phyloP scores from a whole-genome alignment of 2,329 filamentous ascomycete species.

The Fusarium sp. region DNA sequence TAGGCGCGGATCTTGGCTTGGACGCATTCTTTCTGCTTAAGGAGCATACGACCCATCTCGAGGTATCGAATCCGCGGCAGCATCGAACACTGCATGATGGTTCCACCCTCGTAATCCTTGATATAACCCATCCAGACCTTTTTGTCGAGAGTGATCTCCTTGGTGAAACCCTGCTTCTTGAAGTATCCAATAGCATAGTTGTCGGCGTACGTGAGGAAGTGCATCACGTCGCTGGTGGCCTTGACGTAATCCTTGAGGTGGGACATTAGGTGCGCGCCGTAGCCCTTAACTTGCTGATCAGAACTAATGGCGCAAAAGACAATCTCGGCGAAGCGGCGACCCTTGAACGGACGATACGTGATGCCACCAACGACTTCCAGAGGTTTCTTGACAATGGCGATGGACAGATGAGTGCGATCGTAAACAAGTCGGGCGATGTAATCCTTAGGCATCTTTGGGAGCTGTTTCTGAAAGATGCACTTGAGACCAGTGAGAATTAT shows the following conservation, averaged over 20 bases:
- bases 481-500: slow-evolving; percentile 97
- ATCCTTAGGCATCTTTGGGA: slow-evolving; percentile 99
- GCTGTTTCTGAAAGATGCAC: slow-evolving; percentile 97
- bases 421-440: slow-evolving; percentile 98
- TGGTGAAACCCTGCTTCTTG: slow-evolving; percentile 99
- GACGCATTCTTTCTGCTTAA: slow-evolving; percentile 97
- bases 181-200: slow-evolving; percentile 99
- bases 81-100: slow-evolving; percentile 99
- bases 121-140: slow-evolving; percentile 99
- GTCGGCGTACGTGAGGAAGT: slow-evolving; percentile 98
- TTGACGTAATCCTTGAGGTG: slow-evolving; percentile 99
- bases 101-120: slow-evolving; percentile 98
- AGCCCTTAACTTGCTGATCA: slow-evolving; percentile 98
- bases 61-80: slow-evolving; percentile 94
- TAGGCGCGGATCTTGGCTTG: slow-evolving; percentile 95
- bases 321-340: slow-evolving; percentile 94
- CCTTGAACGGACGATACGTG: slow-evolving; percentile 94
- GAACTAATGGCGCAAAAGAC: slow-evolving; percentile 98
- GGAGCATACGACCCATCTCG: slow-evolving; percentile 90
- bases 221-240: slow-evolving; percentile 95
- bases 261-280: slow-evolving; percentile 97
- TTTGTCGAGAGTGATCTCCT: slow-evolving; percentile 93
- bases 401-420: slow-evolving; percentile 94
- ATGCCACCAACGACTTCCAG: slow-evolving; percentile 97
- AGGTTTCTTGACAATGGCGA: slow-evolving; percentile 97